Conservation (phyloP, 345 rosid species). For the thale cress (Arabidopsis thaliana) region TAIR10.1 NC_003074.8:6961001-6961500, state of each 20-base stretch:
- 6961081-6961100: conserved; percentile 61
- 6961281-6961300: conserved; percentile 89
- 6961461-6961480: conserved; percentile 36
- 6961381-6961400: conserved; percentile 30
- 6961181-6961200: conserved; percentile 79
- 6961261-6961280: conserved; percentile 98
- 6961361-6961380: conserved; percentile 35
- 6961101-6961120: conserved; percentile 66
- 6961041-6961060: background rate
- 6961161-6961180: conserved; percentile 97
- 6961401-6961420: conserved; percentile 18
- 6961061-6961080: background rate
- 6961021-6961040: background rate
- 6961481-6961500: conserved; percentile 32
- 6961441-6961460: conserved; percentile 38
- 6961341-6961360: conserved; percentile 57
- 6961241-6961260: conserved; percentile 87
- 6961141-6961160: conserved; percentile 91
- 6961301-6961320: conserved; percentile 74
- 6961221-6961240: conserved; percentile 79
- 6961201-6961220: conserved; percentile 85
- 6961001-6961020: background rate
- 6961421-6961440: background rate
- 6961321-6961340: conserved; percentile 78
- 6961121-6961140: conserved; percentile 78